phyloP scores from a whole-genome alignment of 208 protist species.

The Angomonas ambiguus region DNA sequence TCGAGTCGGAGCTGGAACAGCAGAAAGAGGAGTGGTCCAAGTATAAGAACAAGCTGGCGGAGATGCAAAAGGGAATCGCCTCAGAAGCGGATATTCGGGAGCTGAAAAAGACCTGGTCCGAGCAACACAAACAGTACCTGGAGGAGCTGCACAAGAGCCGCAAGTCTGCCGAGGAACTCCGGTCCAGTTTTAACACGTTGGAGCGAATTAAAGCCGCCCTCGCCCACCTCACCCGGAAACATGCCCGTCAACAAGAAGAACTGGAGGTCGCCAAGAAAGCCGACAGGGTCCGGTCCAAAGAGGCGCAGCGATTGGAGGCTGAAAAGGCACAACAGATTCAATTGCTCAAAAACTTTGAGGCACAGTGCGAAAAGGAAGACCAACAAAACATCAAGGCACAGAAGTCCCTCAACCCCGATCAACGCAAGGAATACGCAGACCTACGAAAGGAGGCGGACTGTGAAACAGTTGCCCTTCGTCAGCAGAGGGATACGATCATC shows the following conservation, averaged over 20 bases:
- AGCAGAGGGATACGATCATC: conserved; percentile 66
- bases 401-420: conserved; percentile 31
- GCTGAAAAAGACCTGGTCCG: conserved; percentile 70
- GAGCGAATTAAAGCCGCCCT: conserved; percentile 67
- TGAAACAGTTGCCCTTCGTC: conserved; percentile 66
- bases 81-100: conserved; percentile 68
- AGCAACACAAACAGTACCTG: conserved; percentile 72
- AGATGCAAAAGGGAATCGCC: conserved; percentile 66
- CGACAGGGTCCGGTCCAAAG: conserved; percentile 41
- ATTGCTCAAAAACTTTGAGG: conserved; percentile 55
- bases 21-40: conserved; percentile 61
- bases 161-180: conserved; percentile 53
- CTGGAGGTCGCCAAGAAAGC: conserved; percentile 43
- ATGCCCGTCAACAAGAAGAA: conserved; percentile 50
- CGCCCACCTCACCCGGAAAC: conserved; percentile 61
- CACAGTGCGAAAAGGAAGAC: conserved; percentile 53
- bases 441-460: conserved; percentile 84
- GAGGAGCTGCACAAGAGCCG: conserved; percentile 70
- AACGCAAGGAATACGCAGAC: conserved; percentile 69
- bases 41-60: conserved; percentile 43
- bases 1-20: conserved; percentile 72
- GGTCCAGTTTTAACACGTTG: conserved; percentile 53
- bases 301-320: conserved; percentile 56
- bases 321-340: conserved; percentile 63
- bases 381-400: conserved; percentile 23